Percentiles rank a stretch among this genome's conserved stretches.
These are phyloP conservation scores for Coleophoma cylindrospora DNA, from an alignment of 2,329 filamentous ascomycete genomes.

Conservation along the genomic window DNA sequence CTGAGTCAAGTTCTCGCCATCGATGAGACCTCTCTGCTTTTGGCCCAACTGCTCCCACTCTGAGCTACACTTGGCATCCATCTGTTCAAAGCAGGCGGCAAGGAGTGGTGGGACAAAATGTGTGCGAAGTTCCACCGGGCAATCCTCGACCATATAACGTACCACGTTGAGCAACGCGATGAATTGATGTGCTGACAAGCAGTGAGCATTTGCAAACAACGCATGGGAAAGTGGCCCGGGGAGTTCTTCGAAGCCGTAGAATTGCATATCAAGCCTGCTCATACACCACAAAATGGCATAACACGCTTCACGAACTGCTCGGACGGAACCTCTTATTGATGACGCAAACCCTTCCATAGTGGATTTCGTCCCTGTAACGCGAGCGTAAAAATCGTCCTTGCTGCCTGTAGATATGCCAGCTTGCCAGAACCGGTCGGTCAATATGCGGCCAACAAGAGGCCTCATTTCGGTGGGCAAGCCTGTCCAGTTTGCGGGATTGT, in stretches of 20 bases:
- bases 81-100: conserved; percentile 74
- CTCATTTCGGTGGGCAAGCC: conserved; percentile 72
- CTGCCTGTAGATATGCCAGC: conserved; percentile 93
- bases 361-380: conserved; percentile 81
- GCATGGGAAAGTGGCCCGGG: conserved; percentile 79
- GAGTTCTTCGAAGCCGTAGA: conserved; percentile 85
- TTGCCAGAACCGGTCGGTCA: conserved; percentile 98
- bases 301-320: conserved; percentile 85
- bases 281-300: conserved; percentile 95
- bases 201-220: conserved; percentile 75
- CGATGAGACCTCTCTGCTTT: conserved; percentile 55
- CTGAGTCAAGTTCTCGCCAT: conserved; percentile 76
- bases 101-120: conserved; percentile 84
- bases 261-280: conserved; percentile 79
- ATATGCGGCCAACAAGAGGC: conserved; percentile 70
- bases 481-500: conserved; percentile 81
- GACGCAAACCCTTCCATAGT: conserved; percentile 93
- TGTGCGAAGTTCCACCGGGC: conserved; percentile 69
- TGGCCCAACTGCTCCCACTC: conserved; percentile 80
- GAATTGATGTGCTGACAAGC: conserved; percentile 86
- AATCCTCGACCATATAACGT: conserved; percentile 85
- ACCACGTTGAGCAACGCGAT: conserved; percentile 90
- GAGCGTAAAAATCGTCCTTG: conserved; percentile 92
- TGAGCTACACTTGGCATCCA: conserved; percentile 78
- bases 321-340: conserved; percentile 81